These are phyloP conservation scores for Penicillium nordicum DNA, from an alignment of 2,329 filamentous ascomycete species.

Conservation along the genomic window DNA sequence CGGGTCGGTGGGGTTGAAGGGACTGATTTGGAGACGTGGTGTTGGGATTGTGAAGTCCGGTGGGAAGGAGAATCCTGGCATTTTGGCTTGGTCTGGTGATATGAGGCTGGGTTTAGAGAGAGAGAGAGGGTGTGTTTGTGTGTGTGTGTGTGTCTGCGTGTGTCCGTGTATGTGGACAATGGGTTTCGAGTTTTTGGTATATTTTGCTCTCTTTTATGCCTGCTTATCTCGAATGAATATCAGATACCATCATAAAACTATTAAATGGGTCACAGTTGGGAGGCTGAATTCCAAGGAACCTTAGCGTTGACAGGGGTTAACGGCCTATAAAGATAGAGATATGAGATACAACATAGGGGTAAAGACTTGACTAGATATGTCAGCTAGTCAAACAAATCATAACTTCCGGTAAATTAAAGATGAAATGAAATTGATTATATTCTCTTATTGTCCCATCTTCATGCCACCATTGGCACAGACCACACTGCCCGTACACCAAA, in stretches of 20 bases:
- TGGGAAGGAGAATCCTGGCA: conserved; percentile 8
- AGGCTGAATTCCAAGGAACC: background rate
- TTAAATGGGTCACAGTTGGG: background rate
- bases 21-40: conserved; percentile 16
- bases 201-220: background rate
- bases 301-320: background rate
- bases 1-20: conserved; percentile 10
- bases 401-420: too few relatives aligned
- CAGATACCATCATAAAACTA: background rate
- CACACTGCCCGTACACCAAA: conserved; percentile 75
- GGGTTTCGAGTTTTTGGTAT: background rate
- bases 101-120: background rate
- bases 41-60: conserved; percentile 10
- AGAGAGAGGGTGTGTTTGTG: too few relatives aligned
- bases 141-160: too few relatives aligned
- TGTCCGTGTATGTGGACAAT: background rate
- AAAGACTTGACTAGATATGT: too few relatives aligned
- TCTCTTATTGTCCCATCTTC: conserved; percentile 45
- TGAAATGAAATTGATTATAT: too few relatives aligned
- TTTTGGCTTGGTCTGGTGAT: background rate
- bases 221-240: background rate
- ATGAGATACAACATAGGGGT: background rate
- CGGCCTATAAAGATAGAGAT: background rate
- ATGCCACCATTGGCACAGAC: conserved; percentile 79
- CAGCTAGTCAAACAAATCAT: too few relatives aligned